These are phyloP conservation scores for Juglanconis oblonga DNA, from an alignment of 2,329 filamentous ascomycete species.

Conservation along the genomic window DNA sequence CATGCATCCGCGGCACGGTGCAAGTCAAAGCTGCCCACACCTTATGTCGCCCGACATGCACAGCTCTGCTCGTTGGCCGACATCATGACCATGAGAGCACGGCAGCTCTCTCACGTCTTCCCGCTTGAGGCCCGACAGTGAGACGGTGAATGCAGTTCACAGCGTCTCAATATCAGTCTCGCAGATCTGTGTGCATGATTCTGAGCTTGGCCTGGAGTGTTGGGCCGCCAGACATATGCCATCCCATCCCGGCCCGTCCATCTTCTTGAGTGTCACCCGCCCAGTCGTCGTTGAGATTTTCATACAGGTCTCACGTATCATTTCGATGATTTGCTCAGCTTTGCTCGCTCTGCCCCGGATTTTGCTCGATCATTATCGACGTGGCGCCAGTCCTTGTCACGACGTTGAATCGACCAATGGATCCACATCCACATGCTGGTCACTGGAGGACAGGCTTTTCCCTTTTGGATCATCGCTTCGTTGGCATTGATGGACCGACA, in stretches of 20 bases:
- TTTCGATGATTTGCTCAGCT: slow-evolving; percentile 20
- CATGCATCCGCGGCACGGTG: slow-evolving; percentile 2
- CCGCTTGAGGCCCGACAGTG: background rate
- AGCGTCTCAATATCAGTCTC: background rate
- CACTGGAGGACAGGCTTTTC: slow-evolving; percentile 31
- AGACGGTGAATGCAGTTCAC: background rate
- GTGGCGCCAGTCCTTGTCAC: slow-evolving; percentile 34
- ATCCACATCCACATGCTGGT: slow-evolving; percentile 32
- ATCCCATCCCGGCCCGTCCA: slow-evolving; percentile 1
- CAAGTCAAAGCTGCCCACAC: background rate
- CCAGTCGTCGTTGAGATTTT: slow-evolving; percentile 2
- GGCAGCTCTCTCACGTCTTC: background rate
- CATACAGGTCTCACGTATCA: background rate
- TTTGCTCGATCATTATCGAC: slow-evolving; percentile 26
- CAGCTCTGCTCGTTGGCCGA: slow-evolving; percentile 1
- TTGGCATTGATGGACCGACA: slow-evolving; percentile 21
- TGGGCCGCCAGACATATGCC: slow-evolving; percentile 11
- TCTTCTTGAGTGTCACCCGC: slow-evolving; percentile 1
- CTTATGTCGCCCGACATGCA: slow-evolving; percentile 2
- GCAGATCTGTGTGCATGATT: slow-evolving; percentile 3
- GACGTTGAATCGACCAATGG: slow-evolving; percentile 30
- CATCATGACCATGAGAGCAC: background rate
- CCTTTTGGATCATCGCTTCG: slow-evolving; percentile 25
- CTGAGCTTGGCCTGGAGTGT: background rate
- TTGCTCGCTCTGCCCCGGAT: slow-evolving; percentile 19